Conservation (phyloP, 108 stramenopile genomes). For the Discostella pseudostelligera region DNA sequence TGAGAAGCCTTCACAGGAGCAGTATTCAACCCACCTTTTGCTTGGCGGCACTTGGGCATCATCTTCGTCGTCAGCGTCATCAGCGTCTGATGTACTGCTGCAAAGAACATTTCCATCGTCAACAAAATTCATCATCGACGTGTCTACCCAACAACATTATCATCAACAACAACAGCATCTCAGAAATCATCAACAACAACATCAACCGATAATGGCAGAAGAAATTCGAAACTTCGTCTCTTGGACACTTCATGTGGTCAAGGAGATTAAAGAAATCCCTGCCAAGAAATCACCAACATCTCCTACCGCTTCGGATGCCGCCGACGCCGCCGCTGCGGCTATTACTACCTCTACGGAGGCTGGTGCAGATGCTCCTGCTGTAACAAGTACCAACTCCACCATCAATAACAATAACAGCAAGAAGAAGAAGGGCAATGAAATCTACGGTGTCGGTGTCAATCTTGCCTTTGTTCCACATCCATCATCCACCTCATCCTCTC, state of each 20-base stretch:
- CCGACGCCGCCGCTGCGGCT: neutral
- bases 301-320: neutral
- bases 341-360: neutral
- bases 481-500: neutral
- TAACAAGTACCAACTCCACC: no score
- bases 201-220: slow-evolving; percentile 10
- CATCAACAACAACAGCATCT: neutral
- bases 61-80: no score
- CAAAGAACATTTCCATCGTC: no score
- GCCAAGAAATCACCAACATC: neutral
- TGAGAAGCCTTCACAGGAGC: no score
- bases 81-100: no score
- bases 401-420: neutral
- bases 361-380: neutral
- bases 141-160: no score
- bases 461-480: neutral
- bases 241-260: slow-evolving; percentile 41
- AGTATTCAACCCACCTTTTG: no score
- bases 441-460: slow-evolving; percentile 16
- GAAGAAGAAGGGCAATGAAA: neutral
- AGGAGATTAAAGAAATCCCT: slow-evolving; percentile 17
- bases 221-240: slow-evolving; percentile 40
- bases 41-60: no score
- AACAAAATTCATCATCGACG: no score
- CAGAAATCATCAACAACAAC: neutral